Evolutionary conservation across 306 rosid species (phyloP), one percentile per base, ranked within the genome.

Genomic region (Cucumis sativus): DNA sequence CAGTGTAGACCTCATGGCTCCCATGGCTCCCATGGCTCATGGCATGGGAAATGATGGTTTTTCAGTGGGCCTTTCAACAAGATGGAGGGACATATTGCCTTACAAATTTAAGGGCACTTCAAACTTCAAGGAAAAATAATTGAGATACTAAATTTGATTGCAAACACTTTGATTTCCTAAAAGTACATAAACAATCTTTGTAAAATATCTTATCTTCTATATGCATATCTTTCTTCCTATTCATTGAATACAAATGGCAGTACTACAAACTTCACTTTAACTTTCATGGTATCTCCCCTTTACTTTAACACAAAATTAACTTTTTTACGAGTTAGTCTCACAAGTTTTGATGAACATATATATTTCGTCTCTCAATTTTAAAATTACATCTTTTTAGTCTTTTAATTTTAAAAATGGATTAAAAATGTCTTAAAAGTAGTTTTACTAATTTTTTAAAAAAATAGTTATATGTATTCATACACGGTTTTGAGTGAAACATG

Each of bases 1-100:
- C 75, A 70, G 14, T 51, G 76, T 51, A 72, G 62, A 45, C 10
- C 77, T 72, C 10, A 20, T 28, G 45, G 25, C 77, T 33, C 37
- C 2, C 10, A 20, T 28, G 45, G 25, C 77, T 33, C 37, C 2
- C 30, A 33, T 33, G 37, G 37, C 77, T 72, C 6, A 20, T 28
- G 28, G 25, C 77, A 72, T 72, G 62, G 77, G 61, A 59, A 72
- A 72, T 70, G 76, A 70, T 70, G 76, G 23, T 25, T 13, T 49
- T 30, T n/a, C n/a, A 8, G 16, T 72, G 77, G 77, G 45, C 77
- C 61, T 51, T 49, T 7, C 4, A 37, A 47, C 21, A 45, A 23
- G 25, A 0, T 72, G 61, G 77, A 72, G 61, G 76, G 77, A 51
- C 77, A 39, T 72, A 30, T 30, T 30, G 60, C 76, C 76, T 49